A percentile compares a stretch with the other conserved stretches of the same genome.
Conservation (phyloP, 2,329 filamentous ascomycete species). For the Venturia oleaginea region DNA sequence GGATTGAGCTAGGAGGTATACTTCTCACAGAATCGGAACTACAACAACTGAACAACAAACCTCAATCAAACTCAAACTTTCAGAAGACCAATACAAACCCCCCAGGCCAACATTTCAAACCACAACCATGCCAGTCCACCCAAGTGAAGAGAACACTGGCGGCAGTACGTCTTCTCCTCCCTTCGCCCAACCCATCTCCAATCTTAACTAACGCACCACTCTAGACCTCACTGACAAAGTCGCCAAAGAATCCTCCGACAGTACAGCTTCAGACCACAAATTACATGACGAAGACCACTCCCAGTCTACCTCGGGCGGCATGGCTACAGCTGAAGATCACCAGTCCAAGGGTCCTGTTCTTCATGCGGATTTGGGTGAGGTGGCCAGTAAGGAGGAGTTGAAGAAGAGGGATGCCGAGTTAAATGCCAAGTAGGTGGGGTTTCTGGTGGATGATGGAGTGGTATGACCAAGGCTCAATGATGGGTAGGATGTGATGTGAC, state of each 20-base stretch:
- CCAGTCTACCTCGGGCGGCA: constrained; percentile 27
- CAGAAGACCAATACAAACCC: neutral
- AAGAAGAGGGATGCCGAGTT: constrained; percentile 42
- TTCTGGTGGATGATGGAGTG: neutral
- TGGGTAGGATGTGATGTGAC: neutral
- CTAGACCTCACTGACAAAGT: constrained; percentile 37
- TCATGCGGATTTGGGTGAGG: constrained; percentile 35
- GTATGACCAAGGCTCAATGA: neutral
- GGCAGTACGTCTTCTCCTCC: constrained; percentile 26
- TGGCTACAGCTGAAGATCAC: constrained; percentile 29
- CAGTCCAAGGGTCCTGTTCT: constrained; percentile 38
- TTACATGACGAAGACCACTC: constrained; percentile 26
- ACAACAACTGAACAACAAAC: neutral
- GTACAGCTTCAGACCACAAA: constrained; percentile 26
- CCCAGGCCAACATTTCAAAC: neutral
- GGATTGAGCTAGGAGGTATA: no score
- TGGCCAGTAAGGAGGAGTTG: constrained; percentile 40
- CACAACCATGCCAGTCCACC: constrained; percentile 33
- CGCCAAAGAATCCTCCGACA: constrained; percentile 35
- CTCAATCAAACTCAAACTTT: no score
- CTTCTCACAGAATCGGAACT: no score
- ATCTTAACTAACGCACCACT: neutral
- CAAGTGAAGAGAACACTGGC: constrained; percentile 31
- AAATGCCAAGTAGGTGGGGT: constrained; percentile 32
- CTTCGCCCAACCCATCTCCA: neutral